Conservation (phyloP, 495 filamentous ascomycete genomes). For the Penicillium riverlandense region DNA sequence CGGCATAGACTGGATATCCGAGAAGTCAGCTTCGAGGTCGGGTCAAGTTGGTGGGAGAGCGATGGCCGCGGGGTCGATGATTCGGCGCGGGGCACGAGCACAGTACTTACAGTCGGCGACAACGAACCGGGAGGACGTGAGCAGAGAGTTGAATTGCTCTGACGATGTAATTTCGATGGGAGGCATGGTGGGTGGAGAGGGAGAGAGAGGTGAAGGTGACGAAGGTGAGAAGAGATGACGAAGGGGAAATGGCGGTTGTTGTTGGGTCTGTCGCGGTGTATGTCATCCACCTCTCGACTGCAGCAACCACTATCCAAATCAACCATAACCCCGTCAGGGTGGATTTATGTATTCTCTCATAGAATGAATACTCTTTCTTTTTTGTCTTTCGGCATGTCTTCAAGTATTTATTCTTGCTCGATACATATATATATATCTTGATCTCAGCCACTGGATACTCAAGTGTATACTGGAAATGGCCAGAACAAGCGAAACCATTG, state of each 20-base stretch:
- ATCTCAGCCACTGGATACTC: no score
- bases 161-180: constrained; percentile 64
- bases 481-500: no score
- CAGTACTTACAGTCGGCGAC: constrained; percentile 74
- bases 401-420: no score
- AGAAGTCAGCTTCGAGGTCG: no score
- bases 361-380: no score
- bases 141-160: constrained; percentile 60
- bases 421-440: no score
- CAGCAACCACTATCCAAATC: neutral
- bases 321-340: neutral
- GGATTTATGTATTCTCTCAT: neutral
- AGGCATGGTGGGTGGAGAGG: constrained; percentile 24
- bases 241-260: constrained; percentile 5
- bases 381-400: no score
- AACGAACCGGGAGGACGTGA: constrained; percentile 63
- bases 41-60: constrained; percentile 1
- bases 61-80: constrained; percentile 3
- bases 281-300: constrained; percentile 25
- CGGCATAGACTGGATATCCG: constrained; percentile 63
- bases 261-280: constrained; percentile 20
- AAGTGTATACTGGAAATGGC: no score
- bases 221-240: constrained; percentile 8
- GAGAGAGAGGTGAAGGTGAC: constrained; percentile 5
- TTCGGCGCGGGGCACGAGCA: constrained; percentile 5